phyloP scores from a whole-genome alignment of 805 yeast genomes.

The Yarrowia hollandica region DNA sequence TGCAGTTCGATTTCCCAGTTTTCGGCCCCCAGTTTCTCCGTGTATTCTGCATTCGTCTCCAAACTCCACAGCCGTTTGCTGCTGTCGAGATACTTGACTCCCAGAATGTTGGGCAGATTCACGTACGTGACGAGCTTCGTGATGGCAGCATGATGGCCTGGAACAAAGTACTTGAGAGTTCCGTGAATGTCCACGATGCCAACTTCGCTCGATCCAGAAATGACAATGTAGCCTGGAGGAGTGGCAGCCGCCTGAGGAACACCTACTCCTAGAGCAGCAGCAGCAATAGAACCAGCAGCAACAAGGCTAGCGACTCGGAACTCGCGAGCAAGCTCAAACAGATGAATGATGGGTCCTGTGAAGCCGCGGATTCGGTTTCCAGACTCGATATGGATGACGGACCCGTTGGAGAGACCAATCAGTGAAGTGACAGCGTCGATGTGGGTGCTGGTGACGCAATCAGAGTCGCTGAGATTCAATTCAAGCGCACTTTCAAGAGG shows the following conservation, averaged over 20 bases:
- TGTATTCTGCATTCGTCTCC: conserved; percentile 7
- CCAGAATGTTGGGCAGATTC: conserved; percentile 7
- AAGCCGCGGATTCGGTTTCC: conserved; percentile 1
- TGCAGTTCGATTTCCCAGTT: conserved; percentile 28
- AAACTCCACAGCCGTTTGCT: conserved; percentile 16
- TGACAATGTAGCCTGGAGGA: conserved; percentile 4
- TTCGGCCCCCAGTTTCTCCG: conserved; percentile 4
- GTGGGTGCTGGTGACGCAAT: background rate
- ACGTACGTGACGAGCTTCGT: conserved; percentile 18
- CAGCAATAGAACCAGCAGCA: background rate
- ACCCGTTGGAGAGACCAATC: conserved; percentile 7
- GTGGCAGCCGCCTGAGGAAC: background rate
- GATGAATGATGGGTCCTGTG: background rate
- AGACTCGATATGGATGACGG: background rate
- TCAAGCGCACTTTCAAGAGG: background rate
- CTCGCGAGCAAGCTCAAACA: conserved; percentile 3
- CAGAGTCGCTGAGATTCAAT: background rate
- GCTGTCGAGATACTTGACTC: conserved; percentile 13
- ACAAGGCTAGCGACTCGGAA: conserved; percentile 2
- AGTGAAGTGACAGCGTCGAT: background rate
- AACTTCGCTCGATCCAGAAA: conserved; percentile 2
- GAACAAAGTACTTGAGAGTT: background rate
- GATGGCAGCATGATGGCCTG: conserved; percentile 5
- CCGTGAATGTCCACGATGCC: conserved; percentile 12
- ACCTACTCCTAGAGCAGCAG: background rate